These are phyloP conservation scores for Paraconiothyrium sp. DNA, from an alignment of 2,329 filamentous ascomycete species.

Conservation along the genomic window DNA sequence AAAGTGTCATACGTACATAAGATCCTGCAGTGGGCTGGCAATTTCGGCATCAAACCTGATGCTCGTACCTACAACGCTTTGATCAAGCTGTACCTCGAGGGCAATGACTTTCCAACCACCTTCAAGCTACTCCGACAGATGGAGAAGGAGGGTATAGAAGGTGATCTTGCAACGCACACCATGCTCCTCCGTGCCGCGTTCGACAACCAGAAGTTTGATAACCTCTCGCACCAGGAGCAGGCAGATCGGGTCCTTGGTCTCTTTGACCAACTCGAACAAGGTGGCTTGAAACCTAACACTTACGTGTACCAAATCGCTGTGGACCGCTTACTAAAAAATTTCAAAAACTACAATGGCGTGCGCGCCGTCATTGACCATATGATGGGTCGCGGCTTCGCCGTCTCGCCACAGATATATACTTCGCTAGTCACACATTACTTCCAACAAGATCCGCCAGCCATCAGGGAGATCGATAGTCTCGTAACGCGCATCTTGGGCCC, in stretches of 20 bases:
- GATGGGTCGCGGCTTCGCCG: slow-evolving; percentile 60
- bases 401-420: slow-evolving; percentile 75
- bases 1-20: slow-evolving; percentile 47
- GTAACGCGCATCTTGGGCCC: slow-evolving; percentile 58
- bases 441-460: slow-evolving; percentile 64
- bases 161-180: slow-evolving; percentile 76
- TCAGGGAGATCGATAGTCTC: slow-evolving; percentile 67
- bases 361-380: slow-evolving; percentile 72
- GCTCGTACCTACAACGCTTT: slow-evolving; percentile 71
- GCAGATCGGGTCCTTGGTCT: slow-evolving; percentile 61
- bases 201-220: slow-evolving; percentile 58
- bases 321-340: slow-evolving; percentile 66
- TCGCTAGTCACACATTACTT: slow-evolving; percentile 77
- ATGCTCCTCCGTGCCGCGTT: slow-evolving; percentile 72
- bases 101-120: slow-evolving; percentile 59
- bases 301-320: slow-evolving; percentile 76
- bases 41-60: slow-evolving; percentile 58
- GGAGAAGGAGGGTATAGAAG: slow-evolving; percentile 62
- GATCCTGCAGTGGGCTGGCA: slow-evolving; percentile 54
- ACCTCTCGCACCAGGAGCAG: slow-evolving; percentile 60
- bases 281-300: slow-evolving; percentile 67
- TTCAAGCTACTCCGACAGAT: slow-evolving; percentile 67
- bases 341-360: slow-evolving; percentile 61
- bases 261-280: slow-evolving; percentile 64
- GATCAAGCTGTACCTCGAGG: slow-evolving; percentile 67